These are phyloP conservation scores for Solanum ossicruentum DNA, from an alignment of 257 asterid species.

Conservation along the genomic window DNA sequence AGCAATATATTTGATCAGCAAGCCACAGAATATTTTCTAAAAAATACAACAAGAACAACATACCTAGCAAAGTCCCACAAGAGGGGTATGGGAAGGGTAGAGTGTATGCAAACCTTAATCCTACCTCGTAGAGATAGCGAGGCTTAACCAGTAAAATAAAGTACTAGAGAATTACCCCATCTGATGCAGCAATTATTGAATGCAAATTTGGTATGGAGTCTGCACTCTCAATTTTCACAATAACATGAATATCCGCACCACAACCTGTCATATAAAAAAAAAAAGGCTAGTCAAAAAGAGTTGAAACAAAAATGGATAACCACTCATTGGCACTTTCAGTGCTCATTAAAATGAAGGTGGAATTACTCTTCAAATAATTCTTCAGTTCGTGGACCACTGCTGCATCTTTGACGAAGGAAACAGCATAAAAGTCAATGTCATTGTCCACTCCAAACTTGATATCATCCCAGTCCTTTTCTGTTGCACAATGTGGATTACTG, in stretches of 20 bases:
- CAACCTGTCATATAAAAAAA: slow-evolving; percentile 24
- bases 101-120: background rate
- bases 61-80: background rate
- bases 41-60: background rate
- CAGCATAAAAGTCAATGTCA: slow-evolving; percentile 89
- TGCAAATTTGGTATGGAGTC: slow-evolving; percentile 87
- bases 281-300: background rate
- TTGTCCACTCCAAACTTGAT: slow-evolving; percentile 95
- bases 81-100: background rate
- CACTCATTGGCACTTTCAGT: background rate
- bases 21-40: background rate
- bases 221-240: slow-evolving; percentile 93
- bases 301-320: background rate
- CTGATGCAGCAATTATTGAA: slow-evolving; percentile 89
- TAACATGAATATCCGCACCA: slow-evolving; percentile 86
- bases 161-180: slow-evolving; percentile 54
- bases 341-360: background rate
- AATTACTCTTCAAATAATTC: slow-evolving; percentile 70
- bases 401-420: slow-evolving; percentile 96
- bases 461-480: slow-evolving; percentile 98
- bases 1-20: background rate
- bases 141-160: background rate
- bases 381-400: slow-evolving; percentile 94
- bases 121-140: background rate
- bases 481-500: slow-evolving; percentile 14